Conservation (phyloP, 2,329 filamentous ascomycete genomes). For the Aspergillus sp. region DNA sequence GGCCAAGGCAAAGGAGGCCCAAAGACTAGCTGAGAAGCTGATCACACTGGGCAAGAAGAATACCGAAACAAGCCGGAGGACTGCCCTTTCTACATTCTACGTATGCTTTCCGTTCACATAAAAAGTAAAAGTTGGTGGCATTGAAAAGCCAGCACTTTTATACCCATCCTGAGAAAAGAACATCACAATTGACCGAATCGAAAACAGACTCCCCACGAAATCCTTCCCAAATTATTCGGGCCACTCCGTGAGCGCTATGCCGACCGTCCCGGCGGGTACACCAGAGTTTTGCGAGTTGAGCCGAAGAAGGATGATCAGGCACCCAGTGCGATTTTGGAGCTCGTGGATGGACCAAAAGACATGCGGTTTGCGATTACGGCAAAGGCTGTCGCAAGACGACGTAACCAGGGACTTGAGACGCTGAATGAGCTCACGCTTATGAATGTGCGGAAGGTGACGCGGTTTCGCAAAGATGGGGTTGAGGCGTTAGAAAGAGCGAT, state of each 20-base stretch:
- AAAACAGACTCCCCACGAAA: conserved; percentile 39
- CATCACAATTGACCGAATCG: background rate
- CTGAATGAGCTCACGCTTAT: conserved; percentile 70
- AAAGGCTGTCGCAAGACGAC: conserved; percentile 68
- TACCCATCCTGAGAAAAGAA: background rate
- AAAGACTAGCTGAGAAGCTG: conserved; percentile 88
- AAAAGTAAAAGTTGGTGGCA: background rate
- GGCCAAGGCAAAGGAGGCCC: conserved; percentile 95
- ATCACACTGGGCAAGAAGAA: conserved; percentile 93
- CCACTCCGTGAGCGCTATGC: conserved; percentile 77
- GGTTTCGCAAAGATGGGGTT: conserved; percentile 67
- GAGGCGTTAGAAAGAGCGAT: conserved; percentile 65
- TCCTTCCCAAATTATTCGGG: conserved; percentile 83
- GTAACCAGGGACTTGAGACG: conserved; percentile 52
- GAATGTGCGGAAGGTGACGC: conserved; percentile 82
- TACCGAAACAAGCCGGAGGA: conserved; percentile 74
- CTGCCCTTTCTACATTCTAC: conserved; percentile 79
- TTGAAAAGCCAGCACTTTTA: background rate
- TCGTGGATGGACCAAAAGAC: conserved; percentile 92
- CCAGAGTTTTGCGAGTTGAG: conserved; percentile 88
- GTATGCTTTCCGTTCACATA: conserved; percentile 54
- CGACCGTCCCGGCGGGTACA: conserved; percentile 84
- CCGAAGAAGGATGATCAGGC: conserved; percentile 86
- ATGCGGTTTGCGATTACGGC: conserved; percentile 95
- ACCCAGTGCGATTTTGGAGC: conserved; percentile 83